Evolutionary conservation across 768 basidiomycete species (phyloP).

Genomic region (Brasilioporus rufonigricans): DNA sequence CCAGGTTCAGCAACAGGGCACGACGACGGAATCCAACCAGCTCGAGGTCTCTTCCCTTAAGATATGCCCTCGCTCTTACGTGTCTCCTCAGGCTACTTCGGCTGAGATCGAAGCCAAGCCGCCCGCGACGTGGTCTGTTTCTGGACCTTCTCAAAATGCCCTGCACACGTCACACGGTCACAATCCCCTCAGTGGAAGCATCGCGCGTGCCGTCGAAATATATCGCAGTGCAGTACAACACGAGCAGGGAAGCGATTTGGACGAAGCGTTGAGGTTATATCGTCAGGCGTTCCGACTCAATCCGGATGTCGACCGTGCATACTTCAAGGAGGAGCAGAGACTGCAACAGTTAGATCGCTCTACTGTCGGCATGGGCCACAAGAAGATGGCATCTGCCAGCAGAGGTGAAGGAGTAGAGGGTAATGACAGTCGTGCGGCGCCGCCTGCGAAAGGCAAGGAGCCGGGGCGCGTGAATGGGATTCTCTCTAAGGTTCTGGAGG

Average conservation of each 20-base stretch:
- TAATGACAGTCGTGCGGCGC: constrained; percentile 73
- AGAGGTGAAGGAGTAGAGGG: constrained; percentile 56
- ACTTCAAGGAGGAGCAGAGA: constrained; percentile 53
- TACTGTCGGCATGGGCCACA: constrained; percentile 47
- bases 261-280: constrained; percentile 74
- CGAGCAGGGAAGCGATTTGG: constrained; percentile 72
- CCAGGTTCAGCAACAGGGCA: constrained; percentile 4
- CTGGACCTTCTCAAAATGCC: constrained; percentile 10
- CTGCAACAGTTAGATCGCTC: constrained; percentile 12
- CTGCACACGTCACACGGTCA: constrained; percentile 27
- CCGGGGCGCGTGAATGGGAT: constrained; percentile 30
- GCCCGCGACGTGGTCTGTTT: constrained; percentile 10
- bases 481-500: constrained; percentile 47
- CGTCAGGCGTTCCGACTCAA: constrained; percentile 79
- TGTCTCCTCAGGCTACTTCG: neutral
- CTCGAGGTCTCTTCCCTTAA: constrained; percentile 5
- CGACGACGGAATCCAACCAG: neutral
- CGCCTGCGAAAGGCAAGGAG: constrained; percentile 41
- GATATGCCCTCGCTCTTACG: constrained; percentile 2
- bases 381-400: constrained; percentile 78
- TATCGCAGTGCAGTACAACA: constrained; percentile 70
- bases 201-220: constrained; percentile 54
- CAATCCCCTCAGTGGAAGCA: constrained; percentile 31
- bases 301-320: constrained; percentile 70
- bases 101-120: constrained; percentile 5